A percentile compares a stretch with the other conserved stretches of the same genome.
These are phyloP conservation scores for Orbilia blumenaviensis DNA, from an alignment of 2,329 filamentous ascomycete species.

Conservation along the genomic window DNA sequence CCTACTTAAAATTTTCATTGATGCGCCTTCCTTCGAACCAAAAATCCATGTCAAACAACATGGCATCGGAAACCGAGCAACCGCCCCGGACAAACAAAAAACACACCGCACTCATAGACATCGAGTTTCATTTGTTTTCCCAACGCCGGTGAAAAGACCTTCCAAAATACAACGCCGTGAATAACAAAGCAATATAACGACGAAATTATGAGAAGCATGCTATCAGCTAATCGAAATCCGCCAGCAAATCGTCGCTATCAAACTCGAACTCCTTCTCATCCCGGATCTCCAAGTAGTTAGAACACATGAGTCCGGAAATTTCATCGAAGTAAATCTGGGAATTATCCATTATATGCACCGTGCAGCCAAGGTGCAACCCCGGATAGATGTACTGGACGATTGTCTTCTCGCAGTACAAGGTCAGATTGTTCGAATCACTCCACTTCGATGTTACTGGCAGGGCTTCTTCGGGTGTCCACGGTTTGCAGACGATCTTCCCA, in stretches of 20 bases:
- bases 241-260: constrained; percentile 49
- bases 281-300: constrained; percentile 54
- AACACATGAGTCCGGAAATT: constrained; percentile 39
- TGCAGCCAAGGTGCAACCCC: constrained; percentile 58
- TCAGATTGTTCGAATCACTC: constrained; percentile 59
- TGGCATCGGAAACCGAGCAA: no score
- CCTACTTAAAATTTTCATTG: background rate
- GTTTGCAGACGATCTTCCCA: constrained; percentile 29
- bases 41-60: no score
- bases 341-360: constrained; percentile 30
- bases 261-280: constrained; percentile 54
- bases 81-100: no score
- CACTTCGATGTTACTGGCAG: constrained; percentile 38
- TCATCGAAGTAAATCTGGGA: constrained; percentile 35
- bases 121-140: background rate
- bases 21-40: no score
- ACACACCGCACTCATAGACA: background rate
- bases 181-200: background rate
- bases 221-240: constrained; percentile 34
- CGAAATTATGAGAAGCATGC: background rate
- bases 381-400: constrained; percentile 60
- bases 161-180: background rate
- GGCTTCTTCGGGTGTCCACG: constrained; percentile 37
- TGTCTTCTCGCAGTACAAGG: constrained; percentile 63
- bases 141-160: background rate